These are phyloP conservation scores for Selaginella moellendorffii DNA, from an alignment of 75 land plant species.

Conservation along the genomic window DNA sequence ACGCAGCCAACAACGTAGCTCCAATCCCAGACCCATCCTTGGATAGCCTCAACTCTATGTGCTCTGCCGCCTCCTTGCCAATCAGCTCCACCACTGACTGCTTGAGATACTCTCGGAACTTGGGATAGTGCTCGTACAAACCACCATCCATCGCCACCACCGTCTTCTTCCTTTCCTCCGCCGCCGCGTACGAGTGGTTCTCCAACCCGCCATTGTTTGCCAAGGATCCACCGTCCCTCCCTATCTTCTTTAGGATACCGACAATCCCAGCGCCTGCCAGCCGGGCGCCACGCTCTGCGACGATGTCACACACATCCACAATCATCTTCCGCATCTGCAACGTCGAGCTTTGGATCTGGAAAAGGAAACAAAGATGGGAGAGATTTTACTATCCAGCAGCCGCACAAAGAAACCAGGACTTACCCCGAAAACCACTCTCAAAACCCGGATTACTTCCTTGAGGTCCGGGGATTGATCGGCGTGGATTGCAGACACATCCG, in stretches of 20 bases:
- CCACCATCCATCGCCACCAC: slow-evolving; percentile 83
- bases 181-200: slow-evolving; percentile 12
- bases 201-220: neutral
- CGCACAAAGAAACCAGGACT: slow-evolving; percentile 1
- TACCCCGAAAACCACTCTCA: slow-evolving; percentile 55
- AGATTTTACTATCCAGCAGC: neutral
- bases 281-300: slow-evolving; percentile 55
- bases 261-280: slow-evolving; percentile 74
- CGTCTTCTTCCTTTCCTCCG: slow-evolving; percentile 36
- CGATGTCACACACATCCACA: slow-evolving; percentile 43
- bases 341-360: slow-evolving; percentile 37
- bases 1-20: slow-evolving; percentile 71
- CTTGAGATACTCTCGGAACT: slow-evolving; percentile 42
- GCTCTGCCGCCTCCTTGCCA: slow-evolving; percentile 36
- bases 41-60: slow-evolving; percentile 44
- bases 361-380: neutral
- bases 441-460: slow-evolving; percentile 42
- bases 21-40: slow-evolving; percentile 85
- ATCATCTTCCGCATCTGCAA: slow-evolving; percentile 40
- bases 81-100: slow-evolving; percentile 56
- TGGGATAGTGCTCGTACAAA: slow-evolving; percentile 59
- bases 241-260: slow-evolving; percentile 61
- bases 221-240: slow-evolving; percentile 47
- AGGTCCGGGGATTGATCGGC: slow-evolving; percentile 55
- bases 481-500: slow-evolving; percentile 74